Evolutionary conservation across 1,284 basidiomycete genomes (phyloP), one percentile per base, ranked within the genome.

Genomic region (Trametes sp.): DNA sequence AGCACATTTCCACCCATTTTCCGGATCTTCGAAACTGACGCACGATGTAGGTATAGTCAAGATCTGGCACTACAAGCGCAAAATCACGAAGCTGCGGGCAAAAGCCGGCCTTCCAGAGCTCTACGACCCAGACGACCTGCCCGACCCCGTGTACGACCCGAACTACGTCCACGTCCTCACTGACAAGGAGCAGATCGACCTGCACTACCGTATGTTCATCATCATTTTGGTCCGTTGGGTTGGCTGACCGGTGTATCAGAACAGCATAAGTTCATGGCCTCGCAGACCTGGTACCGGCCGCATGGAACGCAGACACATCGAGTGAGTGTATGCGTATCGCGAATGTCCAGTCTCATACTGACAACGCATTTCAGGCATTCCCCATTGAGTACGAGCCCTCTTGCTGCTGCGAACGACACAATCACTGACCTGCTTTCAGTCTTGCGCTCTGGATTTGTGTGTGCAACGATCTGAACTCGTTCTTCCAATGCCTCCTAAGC

Each of bases 261-360:
- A 66, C 89, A 90, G 78, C 77, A 81, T 57, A 85, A 88, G 71
- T 90, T 91, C 65, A 83, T 85, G 70, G 79, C 85, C 62, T 84
- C 84, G 48, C 87, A 93, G 77, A 94, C 92, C 0, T 96, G 94
- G 92, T 96, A 96, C 76, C 82, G 92, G 44, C 87, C 93, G 8
- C 93, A 95, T 75, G 93, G 92, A 44, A 95, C 93, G 5, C 88
- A 89, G 59, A 95, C 94, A 0, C 94, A 96, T 74, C 80, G 88
- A 53, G 89, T 88, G 72, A 64, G 83, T 54, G 59, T 16, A 24
- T 54, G 4, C n/a, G 8, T 13, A 28, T 8, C 23, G 10, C 4
- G 35, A 33, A n/a, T 42, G 55, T 55, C 50, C 52, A 5, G 60
- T 26, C 54, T 53, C 26, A 54, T 59, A 9, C 29, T 49, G 26